Percentiles rank a stretch among this genome's conserved stretches.
Evolutionary conservation across 106 monocot genomes (phyloP).

Genomic region (Dactylorhiza incarnata): DNA sequence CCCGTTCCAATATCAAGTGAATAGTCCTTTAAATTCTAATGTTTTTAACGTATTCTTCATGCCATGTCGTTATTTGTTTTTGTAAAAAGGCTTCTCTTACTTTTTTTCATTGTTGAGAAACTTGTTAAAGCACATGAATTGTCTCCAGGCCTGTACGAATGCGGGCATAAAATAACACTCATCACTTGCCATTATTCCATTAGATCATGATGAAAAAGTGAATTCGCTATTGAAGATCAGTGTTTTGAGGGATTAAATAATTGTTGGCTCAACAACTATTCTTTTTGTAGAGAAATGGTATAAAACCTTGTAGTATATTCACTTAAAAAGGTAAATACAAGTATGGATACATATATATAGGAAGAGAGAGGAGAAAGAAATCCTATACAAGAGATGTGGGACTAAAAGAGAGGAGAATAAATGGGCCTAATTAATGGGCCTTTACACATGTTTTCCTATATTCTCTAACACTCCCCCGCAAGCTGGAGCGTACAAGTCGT

Average conservation of each 20-base stretch:
- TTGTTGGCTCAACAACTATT: neutral
- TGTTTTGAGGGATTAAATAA: neutral
- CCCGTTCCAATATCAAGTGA: neutral
- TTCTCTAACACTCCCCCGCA: no score
- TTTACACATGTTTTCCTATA: no score
- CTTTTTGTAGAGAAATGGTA: no score
- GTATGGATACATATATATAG: no score
- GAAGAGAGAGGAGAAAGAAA: no score
- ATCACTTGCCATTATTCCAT: neutral
- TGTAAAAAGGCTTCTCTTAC: neutral
- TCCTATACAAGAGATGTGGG: no score
- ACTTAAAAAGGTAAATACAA: no score
- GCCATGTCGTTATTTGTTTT: neutral
- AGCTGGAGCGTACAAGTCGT: no score
- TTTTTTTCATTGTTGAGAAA: neutral
- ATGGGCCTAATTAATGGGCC: no score
- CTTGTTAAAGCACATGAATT: neutral
- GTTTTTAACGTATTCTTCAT: neutral
- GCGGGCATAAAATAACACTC: neutral
- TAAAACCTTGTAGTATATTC: no score
- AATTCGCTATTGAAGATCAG: neutral
- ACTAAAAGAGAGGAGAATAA: no score
- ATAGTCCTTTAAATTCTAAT: neutral
- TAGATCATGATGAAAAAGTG: neutral
- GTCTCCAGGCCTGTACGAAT: neutral